Percentiles rank a stretch among this genome's conserved stretches.
phyloP scores from a whole-genome alignment of 805 yeast genomes.

The Metschnikowia corniflorae region DNA sequence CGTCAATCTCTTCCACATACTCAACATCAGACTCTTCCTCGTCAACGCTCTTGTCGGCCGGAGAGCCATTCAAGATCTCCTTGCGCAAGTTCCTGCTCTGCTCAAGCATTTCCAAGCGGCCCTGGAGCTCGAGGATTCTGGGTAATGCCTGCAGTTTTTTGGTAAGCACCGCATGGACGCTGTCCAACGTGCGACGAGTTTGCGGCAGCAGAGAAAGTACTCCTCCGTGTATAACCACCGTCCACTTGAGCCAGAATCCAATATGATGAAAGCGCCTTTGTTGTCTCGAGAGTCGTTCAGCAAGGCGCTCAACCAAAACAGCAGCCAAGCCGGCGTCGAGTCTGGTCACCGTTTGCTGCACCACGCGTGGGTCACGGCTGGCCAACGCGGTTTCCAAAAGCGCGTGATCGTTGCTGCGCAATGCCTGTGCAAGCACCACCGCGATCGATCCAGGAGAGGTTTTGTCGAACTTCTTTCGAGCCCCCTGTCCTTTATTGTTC shows the following conservation, averaged over 20 bases:
- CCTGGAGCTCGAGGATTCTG: constrained; percentile 48
- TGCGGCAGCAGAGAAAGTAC: constrained; percentile 46
- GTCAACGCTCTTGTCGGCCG: constrained; percentile 22
- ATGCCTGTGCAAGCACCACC: constrained; percentile 81
- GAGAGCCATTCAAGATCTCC: constrained; percentile 32
- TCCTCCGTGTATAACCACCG: constrained; percentile 53
- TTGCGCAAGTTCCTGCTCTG: constrained; percentile 41
- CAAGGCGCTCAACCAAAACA: constrained; percentile 47
- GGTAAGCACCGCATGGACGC: constrained; percentile 45
- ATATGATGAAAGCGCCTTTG: constrained; percentile 47
- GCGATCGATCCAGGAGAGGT: constrained; percentile 64
- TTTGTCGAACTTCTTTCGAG: constrained; percentile 43
- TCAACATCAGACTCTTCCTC: constrained; percentile 55
- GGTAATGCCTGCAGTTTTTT: constrained; percentile 49
- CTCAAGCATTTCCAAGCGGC: constrained; percentile 45
- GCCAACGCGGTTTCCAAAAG: constrained; percentile 78
- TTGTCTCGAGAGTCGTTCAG: constrained; percentile 52
- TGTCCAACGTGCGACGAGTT: constrained; percentile 38
- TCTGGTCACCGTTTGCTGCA: constrained; percentile 47
- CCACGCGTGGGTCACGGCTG: constrained; percentile 48
- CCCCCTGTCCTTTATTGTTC: too few relatives aligned
- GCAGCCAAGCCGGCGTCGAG: constrained; percentile 50
- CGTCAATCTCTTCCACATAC: constrained; percentile 66
- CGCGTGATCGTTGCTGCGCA: constrained; percentile 81
- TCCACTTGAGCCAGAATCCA: constrained; percentile 55